Conservation (phyloP, 2,329 filamentous ascomycete genomes). For the Hirsutella rhossiliensis region DNA sequence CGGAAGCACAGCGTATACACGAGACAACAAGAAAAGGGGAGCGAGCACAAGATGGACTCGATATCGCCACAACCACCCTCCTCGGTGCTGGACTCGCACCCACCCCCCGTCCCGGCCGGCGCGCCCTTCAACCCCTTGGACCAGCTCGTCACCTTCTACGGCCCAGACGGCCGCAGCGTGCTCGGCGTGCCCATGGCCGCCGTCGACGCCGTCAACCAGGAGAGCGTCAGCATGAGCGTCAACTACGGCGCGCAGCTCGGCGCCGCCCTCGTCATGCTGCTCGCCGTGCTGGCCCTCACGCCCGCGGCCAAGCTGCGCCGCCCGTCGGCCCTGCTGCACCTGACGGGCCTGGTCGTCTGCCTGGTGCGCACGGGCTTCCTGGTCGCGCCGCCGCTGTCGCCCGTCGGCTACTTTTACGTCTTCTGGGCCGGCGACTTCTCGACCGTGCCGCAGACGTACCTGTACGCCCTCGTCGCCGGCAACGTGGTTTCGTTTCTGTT, state of each 20-base stretch:
- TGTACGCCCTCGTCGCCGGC: slow-evolving; percentile 26
- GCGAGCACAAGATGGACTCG: background rate
- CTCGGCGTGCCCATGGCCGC: slow-evolving; percentile 18
- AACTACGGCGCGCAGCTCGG: slow-evolving; percentile 63
- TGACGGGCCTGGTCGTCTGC: slow-evolving; percentile 46
- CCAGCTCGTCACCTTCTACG: slow-evolving; percentile 24
- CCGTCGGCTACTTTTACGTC: slow-evolving; percentile 50
- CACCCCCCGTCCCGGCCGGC: background rate
- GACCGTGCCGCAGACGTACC: slow-evolving; percentile 27
- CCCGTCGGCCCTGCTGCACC: slow-evolving; percentile 53
- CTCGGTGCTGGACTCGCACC: background rate
- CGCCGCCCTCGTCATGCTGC: slow-evolving; percentile 50
- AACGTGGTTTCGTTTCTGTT: slow-evolving; percentile 15
- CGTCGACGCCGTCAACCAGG: slow-evolving; percentile 20
- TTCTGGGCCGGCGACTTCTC: slow-evolving; percentile 42
- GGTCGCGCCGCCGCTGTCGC: slow-evolving; percentile 46
- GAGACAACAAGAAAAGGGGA: too few species aligned
- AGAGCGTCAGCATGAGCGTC: slow-evolving; percentile 31
- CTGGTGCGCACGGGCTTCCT: slow-evolving; percentile 46
- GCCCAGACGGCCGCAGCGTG: slow-evolving; percentile 16
- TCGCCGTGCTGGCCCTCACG: slow-evolving; percentile 56
- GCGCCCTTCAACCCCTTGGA: slow-evolving; percentile 18
- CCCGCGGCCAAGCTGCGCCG: slow-evolving; percentile 49
- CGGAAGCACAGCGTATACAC: too few species aligned
- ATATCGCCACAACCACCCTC: background rate